These are phyloP conservation scores for Hypoxylon trugodes DNA, from an alignment of 495 filamentous ascomycete genomes.

Conservation along the genomic window DNA sequence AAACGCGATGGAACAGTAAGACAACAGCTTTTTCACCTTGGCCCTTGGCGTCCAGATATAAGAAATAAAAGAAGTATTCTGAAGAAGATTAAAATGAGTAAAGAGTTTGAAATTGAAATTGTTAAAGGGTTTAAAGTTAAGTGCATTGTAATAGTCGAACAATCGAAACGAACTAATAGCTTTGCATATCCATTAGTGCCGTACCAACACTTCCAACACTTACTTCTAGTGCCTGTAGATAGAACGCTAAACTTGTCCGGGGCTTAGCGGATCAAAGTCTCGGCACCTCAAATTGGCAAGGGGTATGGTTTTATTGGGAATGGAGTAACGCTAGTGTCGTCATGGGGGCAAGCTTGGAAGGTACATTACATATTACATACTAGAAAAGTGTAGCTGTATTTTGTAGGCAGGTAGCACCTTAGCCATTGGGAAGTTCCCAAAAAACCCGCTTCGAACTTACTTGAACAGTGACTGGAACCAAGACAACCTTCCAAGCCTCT, in stretches of 20 bases:
- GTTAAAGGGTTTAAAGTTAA: neutral
- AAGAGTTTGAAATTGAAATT: constrained; percentile 2
- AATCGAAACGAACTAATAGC: neutral
- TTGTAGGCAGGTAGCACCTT: constrained; percentile 1
- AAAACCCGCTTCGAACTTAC: constrained; percentile 19
- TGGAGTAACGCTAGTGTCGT: constrained; percentile 36
- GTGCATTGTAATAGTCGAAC: neutral
- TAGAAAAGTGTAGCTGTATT: neutral
- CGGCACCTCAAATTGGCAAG: constrained; percentile 36
- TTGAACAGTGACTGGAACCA: neutral
- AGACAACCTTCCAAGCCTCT: neutral
- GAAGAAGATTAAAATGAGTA: neutral
- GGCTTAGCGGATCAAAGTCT: constrained; percentile 18
- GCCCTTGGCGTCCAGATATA: neutral
- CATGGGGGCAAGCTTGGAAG: constrained; percentile 36
- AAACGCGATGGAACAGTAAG: neutral
- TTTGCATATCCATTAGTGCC: too few species aligned
- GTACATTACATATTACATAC: too few species aligned
- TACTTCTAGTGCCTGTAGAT: constrained; percentile 8
- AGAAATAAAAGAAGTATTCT: neutral
- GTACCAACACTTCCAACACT: neutral
- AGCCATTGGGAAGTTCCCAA: constrained; percentile 21
- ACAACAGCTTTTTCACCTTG: too few species aligned
- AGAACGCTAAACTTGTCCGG: constrained; percentile 9
- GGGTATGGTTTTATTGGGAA: constrained; percentile 23